A percentile compares a stretch with the other conserved stretches of the same genome.
Evolutionary conservation across 495 filamentous ascomycete genomes (phyloP).

Genomic region (Cercophora newfieldiana): DNA sequence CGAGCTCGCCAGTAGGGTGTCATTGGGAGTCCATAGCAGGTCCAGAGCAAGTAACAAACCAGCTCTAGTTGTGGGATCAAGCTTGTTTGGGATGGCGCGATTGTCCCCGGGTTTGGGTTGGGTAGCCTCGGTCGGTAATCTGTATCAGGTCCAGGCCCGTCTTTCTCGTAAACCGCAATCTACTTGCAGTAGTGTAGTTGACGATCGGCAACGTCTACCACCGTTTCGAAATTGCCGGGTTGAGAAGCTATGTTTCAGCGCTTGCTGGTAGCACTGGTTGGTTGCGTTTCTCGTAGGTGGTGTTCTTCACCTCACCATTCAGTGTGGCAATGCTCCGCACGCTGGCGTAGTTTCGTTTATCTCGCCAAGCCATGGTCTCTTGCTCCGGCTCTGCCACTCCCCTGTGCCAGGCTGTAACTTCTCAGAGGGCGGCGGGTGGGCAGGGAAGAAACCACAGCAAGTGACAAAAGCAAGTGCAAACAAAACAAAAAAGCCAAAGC

Average conservation of each 20-base stretch:
- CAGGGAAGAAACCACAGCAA: not conserved
- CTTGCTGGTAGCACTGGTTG: not conserved
- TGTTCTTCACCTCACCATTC: too few species aligned
- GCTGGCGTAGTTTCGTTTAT: too few species aligned
- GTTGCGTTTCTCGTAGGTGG: too few species aligned
- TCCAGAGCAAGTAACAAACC: not conserved
- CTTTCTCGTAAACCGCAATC: not conserved
- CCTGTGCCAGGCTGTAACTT: not conserved
- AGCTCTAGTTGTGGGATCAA: not conserved
- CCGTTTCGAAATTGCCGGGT: not conserved
- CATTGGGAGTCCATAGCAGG: not conserved
- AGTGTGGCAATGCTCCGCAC: too few species aligned
- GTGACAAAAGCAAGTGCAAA: conserved; percentile 1
- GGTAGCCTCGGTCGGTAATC: not conserved
- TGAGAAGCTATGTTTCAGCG: not conserved
- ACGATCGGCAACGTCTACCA: not conserved
- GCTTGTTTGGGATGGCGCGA: not conserved
- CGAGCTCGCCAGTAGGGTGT: not conserved
- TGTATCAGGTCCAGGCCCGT: not conserved
- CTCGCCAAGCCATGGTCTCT: too few species aligned
- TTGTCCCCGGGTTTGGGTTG: too few species aligned
- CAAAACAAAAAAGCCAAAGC: conserved; percentile 11
- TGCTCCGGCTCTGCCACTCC: not conserved
- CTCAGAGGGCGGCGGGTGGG: too few species aligned
- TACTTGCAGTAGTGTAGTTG: not conserved